phyloP scores from a whole-genome alignment of 2,329 filamentous ascomycete species.

The Aplosporella prunicola region DNA sequence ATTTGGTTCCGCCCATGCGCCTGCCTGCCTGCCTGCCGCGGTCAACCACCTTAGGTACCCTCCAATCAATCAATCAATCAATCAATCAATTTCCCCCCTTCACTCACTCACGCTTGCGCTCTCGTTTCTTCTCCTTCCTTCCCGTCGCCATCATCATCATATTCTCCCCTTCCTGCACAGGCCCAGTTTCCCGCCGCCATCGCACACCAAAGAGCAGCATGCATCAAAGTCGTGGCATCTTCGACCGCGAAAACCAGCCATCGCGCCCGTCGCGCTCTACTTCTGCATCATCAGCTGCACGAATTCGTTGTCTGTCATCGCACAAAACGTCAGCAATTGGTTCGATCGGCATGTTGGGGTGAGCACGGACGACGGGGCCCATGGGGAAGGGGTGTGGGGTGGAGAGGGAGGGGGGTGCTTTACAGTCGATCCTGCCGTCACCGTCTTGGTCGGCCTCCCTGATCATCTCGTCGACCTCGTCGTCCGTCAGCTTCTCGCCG shows the following conservation, averaged over 20 bases:
- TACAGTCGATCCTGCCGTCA: constrained; percentile 56
- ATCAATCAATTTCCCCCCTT: too few relatives aligned
- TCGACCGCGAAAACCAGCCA: constrained; percentile 6
- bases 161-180: constrained; percentile 3
- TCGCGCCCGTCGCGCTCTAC: constrained; percentile 21
- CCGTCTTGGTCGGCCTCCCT: constrained; percentile 55
- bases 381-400: neutral
- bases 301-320: constrained; percentile 43
- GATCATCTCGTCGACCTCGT: constrained; percentile 58
- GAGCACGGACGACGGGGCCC: neutral
- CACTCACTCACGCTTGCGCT: too few relatives aligned
- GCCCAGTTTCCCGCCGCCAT: constrained; percentile 8
- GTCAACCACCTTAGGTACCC: too few relatives aligned
- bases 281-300: constrained; percentile 50
- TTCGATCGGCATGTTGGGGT: neutral
- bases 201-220: constrained; percentile 12
- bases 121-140: too few relatives aligned
- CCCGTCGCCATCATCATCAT: too few relatives aligned
- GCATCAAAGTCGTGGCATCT: constrained; percentile 11
- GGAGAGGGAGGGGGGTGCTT: too few relatives aligned
- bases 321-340: constrained; percentile 7
- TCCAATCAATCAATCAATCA: constrained; percentile 10
- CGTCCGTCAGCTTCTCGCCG: constrained; percentile 53
- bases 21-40: too few relatives aligned
- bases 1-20: too few relatives aligned